A percentile compares a stretch with the other conserved stretches of the same genome.
Evolutionary conservation across 345 rosid species (phyloP).

Genomic region (Mallotus nudiflorus): DNA sequence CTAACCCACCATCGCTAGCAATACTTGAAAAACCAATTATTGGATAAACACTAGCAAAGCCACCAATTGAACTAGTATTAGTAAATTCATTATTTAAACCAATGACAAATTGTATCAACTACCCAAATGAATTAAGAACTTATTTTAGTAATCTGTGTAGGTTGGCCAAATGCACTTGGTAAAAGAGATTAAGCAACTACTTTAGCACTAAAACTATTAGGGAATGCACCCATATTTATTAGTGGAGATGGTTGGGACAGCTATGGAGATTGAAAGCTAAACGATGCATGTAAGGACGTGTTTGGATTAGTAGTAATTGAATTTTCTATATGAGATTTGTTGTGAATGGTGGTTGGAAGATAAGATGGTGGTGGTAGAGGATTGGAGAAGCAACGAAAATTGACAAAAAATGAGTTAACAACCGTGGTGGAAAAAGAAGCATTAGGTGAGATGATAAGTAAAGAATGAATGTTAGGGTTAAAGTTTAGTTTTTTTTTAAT

Average conservation of each 20-base stretch:
- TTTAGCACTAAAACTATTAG: constrained; percentile 57
- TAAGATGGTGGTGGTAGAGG: too few species aligned
- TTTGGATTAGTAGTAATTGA: too few species aligned
- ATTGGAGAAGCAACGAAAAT: too few species aligned
- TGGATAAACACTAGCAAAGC: constrained; percentile 51
- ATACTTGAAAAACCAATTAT: constrained; percentile 45
- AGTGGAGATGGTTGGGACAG: constrained; percentile 60
- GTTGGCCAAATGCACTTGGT: constrained; percentile 77
- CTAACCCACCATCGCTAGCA: constrained; percentile 54
- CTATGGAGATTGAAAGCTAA: constrained; percentile 63
- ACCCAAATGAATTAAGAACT: constrained; percentile 93
- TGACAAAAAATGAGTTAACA: too few species aligned
- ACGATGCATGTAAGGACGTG: too few species aligned
- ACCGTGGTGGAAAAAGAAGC: too few species aligned
- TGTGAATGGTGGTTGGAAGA: too few species aligned
- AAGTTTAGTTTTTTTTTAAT: too few species aligned
- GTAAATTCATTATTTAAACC: constrained; percentile 64
- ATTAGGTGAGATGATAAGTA: too few species aligned
- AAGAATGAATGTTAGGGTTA: too few species aligned
- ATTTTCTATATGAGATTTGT: too few species aligned
- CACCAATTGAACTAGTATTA: constrained; percentile 51
- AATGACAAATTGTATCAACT: constrained; percentile 80
- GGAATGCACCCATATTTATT: constrained; percentile 46
- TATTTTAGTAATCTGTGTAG: constrained; percentile 75
- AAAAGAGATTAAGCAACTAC: constrained; percentile 49